phyloP scores from a whole-genome alignment of 805 yeast species.

The Lachancea fermentati region DNA sequence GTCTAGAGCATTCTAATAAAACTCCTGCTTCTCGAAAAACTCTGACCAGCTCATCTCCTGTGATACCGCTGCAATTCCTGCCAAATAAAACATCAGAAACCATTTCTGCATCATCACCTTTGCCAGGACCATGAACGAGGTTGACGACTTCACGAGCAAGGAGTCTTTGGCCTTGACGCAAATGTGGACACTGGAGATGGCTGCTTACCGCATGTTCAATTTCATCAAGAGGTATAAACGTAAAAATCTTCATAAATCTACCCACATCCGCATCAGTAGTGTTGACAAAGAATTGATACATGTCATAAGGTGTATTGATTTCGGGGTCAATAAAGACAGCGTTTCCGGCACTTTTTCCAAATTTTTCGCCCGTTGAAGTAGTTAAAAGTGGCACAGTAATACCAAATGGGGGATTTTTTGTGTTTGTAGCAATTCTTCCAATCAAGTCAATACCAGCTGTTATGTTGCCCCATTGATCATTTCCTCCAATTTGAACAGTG shows the following conservation, averaged over 20 bases:
- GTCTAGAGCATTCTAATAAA: slow-evolving; percentile 21
- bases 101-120: slow-evolving; percentile 60
- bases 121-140: slow-evolving; percentile 77
- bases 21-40: slow-evolving; percentile 20
- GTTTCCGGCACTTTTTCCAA: slow-evolving; percentile 96
- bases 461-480: slow-evolving; percentile 97
- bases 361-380: slow-evolving; percentile 84
- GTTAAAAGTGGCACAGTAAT: slow-evolving; percentile 86
- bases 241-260: slow-evolving; percentile 66
- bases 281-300: slow-evolving; percentile 82
- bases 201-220: slow-evolving; percentile 47
- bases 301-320: slow-evolving; percentile 72
- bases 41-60: slow-evolving; percentile 14
- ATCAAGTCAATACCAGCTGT: slow-evolving; percentile 93
- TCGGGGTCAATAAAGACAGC: slow-evolving; percentile 78
- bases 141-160: slow-evolving; percentile 85
- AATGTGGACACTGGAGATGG: slow-evolving; percentile 57
- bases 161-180: slow-evolving; percentile 64
- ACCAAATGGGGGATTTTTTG: slow-evolving; percentile 46
- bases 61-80: slow-evolving; percentile 1
- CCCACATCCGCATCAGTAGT: slow-evolving; percentile 71
- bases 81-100: slow-evolving; percentile 62
- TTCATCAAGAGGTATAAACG: slow-evolving; percentile 61
- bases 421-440: slow-evolving; percentile 42
- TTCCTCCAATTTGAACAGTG: slow-evolving; percentile 84